phyloP scores from a whole-genome alignment of 176 grass and related monocot species.

The Hordeum marinum region DNA sequence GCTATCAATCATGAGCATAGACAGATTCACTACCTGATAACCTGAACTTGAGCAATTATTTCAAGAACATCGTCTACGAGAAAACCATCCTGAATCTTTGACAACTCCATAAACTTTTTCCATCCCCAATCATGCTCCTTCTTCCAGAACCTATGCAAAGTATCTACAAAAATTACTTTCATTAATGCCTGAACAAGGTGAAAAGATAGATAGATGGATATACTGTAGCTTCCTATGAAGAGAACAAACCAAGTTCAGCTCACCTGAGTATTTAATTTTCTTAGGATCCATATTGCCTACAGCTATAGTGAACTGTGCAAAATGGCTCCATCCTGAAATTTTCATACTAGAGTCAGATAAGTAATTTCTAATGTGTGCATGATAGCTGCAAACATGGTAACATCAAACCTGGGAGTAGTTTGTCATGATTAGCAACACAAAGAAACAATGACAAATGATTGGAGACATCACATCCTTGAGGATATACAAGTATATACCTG shows the following conservation, averaged over 20 bases:
- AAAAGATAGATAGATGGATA: not conserved
- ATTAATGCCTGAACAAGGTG: slow-evolving; percentile 31
- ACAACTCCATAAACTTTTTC: slow-evolving; percentile 99
- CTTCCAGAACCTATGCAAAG: slow-evolving; percentile 98
- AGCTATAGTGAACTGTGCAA: slow-evolving; percentile 98
- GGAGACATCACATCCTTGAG: slow-evolving; percentile 94
- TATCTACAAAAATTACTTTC: slow-evolving; percentile 73
- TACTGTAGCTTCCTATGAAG: slow-evolving; percentile 13
- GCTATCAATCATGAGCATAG: slow-evolving; percentile 1
- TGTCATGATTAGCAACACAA: slow-evolving; percentile 93
- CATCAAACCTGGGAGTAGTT: slow-evolving; percentile 91
- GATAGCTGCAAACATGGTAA: slow-evolving; percentile 21
- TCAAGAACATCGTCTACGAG: slow-evolving; percentile 79
- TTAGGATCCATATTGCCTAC: slow-evolving; percentile 96
- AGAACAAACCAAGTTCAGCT: slow-evolving; percentile 36
- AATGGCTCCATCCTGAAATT: slow-evolving; percentile 91
- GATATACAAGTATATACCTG: slow-evolving; percentile 99
- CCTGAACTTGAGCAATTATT: slow-evolving; percentile 99
- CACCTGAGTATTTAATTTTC: slow-evolving; percentile 97
- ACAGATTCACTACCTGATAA: slow-evolving; percentile 77
- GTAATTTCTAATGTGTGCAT: not conserved
- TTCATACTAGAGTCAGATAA: slow-evolving; percentile 15
- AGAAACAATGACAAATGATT: slow-evolving; percentile 98
- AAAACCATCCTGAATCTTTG: slow-evolving; percentile 95
- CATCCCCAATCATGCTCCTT: slow-evolving; percentile 99